Conservation (phyloP, 495 filamentous ascomycete genomes). For the Penicillium fimorum region DNA sequence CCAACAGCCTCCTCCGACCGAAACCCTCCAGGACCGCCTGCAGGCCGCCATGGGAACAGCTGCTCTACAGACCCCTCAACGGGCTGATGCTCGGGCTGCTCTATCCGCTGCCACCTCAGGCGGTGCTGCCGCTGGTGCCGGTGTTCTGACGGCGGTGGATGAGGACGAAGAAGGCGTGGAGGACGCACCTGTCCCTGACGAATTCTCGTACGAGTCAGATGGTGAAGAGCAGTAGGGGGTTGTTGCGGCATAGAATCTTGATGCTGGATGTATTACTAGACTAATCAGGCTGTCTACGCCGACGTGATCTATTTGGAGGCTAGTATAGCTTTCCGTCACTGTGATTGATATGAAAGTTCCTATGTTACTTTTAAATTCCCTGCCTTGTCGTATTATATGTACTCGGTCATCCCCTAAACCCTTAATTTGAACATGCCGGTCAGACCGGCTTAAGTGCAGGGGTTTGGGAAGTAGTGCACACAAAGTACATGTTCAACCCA, state of each 20-base stretch:
- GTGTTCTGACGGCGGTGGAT: slow-evolving; percentile 76
- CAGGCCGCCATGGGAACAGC: slow-evolving; percentile 40
- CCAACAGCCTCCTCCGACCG: slow-evolving; percentile 53
- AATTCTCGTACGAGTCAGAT: slow-evolving; percentile 86
- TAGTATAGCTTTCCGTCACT: slow-evolving; percentile 5
- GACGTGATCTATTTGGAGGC: slow-evolving; percentile 26
- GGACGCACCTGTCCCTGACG: slow-evolving; percentile 74
- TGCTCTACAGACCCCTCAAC: slow-evolving; percentile 42
- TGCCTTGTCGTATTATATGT: not conserved
- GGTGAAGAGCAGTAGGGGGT: slow-evolving; percentile 57
- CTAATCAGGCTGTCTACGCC: slow-evolving; percentile 32
- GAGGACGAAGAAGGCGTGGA: slow-evolving; percentile 81
- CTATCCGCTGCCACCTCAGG: slow-evolving; percentile 46
- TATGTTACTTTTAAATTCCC: slow-evolving; percentile 1
- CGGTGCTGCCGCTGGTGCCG: slow-evolving; percentile 52
- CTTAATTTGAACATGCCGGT: not conserved
- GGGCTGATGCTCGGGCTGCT: slow-evolving; percentile 31
- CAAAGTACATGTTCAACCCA: not conserved
- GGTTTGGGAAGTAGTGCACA: not conserved
- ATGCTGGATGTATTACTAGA: slow-evolving; percentile 51
- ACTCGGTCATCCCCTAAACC: not conserved
- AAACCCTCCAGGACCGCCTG: slow-evolving; percentile 45
- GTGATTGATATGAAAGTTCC: slow-evolving; percentile 16
- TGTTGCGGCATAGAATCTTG: slow-evolving; percentile 19
- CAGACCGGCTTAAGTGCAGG: not conserved